Evolutionary conservation across 2,329 filamentous ascomycete genomes (phyloP).

Genomic region (Pyricularia pennisetigena): DNA sequence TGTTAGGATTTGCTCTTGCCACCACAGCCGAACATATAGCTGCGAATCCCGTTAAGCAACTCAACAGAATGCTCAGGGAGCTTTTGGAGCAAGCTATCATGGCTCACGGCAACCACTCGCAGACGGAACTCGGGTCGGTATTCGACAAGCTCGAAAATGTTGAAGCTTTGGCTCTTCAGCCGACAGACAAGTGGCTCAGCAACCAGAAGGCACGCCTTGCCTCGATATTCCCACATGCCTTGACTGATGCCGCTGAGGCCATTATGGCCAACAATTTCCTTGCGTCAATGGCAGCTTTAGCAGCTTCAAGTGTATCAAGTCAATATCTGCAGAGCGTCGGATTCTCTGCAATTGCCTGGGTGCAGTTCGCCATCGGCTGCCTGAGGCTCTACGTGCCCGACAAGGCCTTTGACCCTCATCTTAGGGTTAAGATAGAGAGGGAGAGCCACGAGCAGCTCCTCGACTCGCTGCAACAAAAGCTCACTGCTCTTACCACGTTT

Average conservation of each 20-base stretch:
- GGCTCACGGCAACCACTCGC: constrained; percentile 21
- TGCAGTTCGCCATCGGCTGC: constrained; percentile 63
- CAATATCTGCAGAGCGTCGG: constrained; percentile 14
- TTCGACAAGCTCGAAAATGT: background rate
- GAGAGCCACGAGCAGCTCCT: constrained; percentile 46
- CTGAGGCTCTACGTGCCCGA: constrained; percentile 79
- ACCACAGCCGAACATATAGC: constrained; percentile 37
- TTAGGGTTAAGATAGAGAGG: constrained; percentile 56
- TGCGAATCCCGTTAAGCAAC: constrained; percentile 35
- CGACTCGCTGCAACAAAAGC: constrained; percentile 40
- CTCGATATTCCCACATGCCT: background rate
- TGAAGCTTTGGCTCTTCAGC: background rate
- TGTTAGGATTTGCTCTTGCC: constrained; percentile 46
- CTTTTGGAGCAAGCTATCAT: constrained; percentile 31
- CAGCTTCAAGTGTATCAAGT: constrained; percentile 19
- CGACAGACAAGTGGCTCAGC: background rate
- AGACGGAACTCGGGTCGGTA: background rate
- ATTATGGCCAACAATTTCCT: constrained; percentile 32
- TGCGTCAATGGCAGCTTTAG: constrained; percentile 34
- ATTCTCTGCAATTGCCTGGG: constrained; percentile 54
- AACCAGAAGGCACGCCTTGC: background rate
- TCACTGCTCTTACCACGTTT: constrained; percentile 54
- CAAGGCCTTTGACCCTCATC: constrained; percentile 72
- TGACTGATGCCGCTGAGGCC: constrained; percentile 7
- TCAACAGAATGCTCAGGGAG: constrained; percentile 37